phyloP scores from a whole-genome alignment of 208 protist species.

The Wallacemonas rigidus region DNA sequence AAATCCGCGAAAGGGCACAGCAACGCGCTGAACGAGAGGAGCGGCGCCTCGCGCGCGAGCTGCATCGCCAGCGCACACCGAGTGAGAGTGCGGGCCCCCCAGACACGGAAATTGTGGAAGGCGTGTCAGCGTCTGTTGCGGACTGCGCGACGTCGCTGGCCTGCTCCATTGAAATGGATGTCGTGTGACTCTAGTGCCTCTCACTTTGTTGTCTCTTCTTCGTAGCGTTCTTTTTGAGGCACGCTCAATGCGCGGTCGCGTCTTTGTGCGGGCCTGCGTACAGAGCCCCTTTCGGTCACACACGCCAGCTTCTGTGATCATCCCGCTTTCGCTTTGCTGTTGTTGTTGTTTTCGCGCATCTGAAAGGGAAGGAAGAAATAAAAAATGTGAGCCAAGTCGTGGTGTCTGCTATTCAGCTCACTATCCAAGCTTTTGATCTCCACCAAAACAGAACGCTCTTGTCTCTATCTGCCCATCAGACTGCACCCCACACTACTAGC shows the following conservation, averaged over 20 bases:
- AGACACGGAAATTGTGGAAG: background rate
- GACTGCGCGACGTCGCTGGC: background rate
- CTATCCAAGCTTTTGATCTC: no score
- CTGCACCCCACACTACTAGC: background rate
- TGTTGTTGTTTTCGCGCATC: no score
- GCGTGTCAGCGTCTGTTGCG: background rate
- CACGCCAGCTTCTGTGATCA: no score
- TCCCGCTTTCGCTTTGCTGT: no score
- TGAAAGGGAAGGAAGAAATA: no score
- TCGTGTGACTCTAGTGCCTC: background rate
- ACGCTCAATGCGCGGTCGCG: no score
- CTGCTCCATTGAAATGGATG: constrained; percentile 14
- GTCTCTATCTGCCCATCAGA: no score
- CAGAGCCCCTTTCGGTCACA: no score
- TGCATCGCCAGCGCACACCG: background rate
- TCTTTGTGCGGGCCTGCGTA: no score
- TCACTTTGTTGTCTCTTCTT: background rate
- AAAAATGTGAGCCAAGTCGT: no score
- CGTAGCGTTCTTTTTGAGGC: background rate
- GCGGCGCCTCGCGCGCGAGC: constrained; percentile 29
- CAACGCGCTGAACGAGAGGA: constrained; percentile 22
- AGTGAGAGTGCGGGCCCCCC: background rate
- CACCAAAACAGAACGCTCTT: no score
- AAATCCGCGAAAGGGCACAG: constrained; percentile 22
- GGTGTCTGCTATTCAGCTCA: no score